A percentile compares a stretch with the other conserved stretches of the same genome.
phyloP scores from a whole-genome alignment of 805 yeast species.

The Pichia pseudocactophila region DNA sequence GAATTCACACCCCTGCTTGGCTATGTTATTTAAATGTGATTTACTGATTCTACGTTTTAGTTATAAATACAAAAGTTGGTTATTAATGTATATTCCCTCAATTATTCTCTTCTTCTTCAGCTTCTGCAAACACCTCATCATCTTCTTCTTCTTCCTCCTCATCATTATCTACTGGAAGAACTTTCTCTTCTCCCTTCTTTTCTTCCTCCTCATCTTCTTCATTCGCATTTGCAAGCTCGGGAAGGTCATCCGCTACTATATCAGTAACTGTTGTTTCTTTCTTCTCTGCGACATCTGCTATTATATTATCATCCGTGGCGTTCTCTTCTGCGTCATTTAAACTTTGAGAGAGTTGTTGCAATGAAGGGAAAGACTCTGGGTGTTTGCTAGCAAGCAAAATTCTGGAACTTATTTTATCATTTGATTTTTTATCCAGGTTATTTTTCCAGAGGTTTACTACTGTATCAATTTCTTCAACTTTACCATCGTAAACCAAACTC shows the following conservation, averaged over 20 bases:
- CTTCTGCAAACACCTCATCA: neutral
- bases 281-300: constrained; percentile 12
- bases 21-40: no score
- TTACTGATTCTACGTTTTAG: no score
- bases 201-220: constrained; percentile 13
- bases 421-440: constrained; percentile 41
- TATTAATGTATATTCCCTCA: no score
- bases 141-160: constrained; percentile 4
- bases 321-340: constrained; percentile 20
- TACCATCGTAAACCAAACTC: constrained; percentile 59
- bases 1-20: no score
- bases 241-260: neutral
- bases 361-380: constrained; percentile 31
- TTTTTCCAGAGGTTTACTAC: constrained; percentile 63
- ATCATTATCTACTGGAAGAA: constrained; percentile 13
- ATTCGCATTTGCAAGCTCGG: constrained; percentile 8
- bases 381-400: constrained; percentile 37
- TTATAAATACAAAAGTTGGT: no score
- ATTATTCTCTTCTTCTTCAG: neutral
- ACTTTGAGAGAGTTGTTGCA: constrained; percentile 26
- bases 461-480: constrained; percentile 31
- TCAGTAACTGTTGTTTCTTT: constrained; percentile 10
- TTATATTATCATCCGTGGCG: neutral
- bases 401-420: constrained; percentile 52
- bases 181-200: constrained; percentile 14